Conservation (phyloP, 2,329 filamentous ascomycete species). For the Hypoxylon sp. region DNA sequence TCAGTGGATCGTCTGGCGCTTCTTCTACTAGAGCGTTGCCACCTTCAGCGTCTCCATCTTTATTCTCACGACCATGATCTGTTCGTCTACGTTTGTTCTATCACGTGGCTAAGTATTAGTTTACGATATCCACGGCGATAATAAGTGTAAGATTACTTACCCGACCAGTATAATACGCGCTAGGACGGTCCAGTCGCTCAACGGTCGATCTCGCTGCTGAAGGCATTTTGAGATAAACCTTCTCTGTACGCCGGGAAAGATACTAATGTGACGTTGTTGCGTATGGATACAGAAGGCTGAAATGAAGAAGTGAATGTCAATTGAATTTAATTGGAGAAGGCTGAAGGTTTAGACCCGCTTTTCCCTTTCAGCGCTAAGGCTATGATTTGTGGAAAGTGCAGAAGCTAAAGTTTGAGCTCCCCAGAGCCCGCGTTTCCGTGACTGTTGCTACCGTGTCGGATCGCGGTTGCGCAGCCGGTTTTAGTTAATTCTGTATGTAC, state of each 20-base stretch:
- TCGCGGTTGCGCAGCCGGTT: slow-evolving; percentile 33
- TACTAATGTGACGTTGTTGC: slow-evolving; percentile 5
- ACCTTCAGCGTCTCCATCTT: slow-evolving; percentile 69
- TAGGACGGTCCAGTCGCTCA: slow-evolving; percentile 92
- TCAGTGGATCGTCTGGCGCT: slow-evolving; percentile 80
- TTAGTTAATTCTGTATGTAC: slow-evolving; percentile 18
- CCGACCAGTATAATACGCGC: slow-evolving; percentile 90
- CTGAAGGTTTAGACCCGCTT: slow-evolving; percentile 31
- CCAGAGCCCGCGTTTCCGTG: slow-evolving; percentile 14
- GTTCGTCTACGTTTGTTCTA: slow-evolving; percentile 81
- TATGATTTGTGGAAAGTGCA: slow-evolving; percentile 25
- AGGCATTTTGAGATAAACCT: slow-evolving; percentile 20
- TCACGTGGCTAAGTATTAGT: slow-evolving; percentile 34
- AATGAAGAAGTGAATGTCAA: slow-evolving; percentile 17
- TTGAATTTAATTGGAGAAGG: slow-evolving; percentile 30
- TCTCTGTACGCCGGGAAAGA: slow-evolving; percentile 6
- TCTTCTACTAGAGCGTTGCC: slow-evolving; percentile 64
- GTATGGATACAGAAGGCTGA: slow-evolving; percentile 32
- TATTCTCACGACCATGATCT: slow-evolving; percentile 65
- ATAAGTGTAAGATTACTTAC: slow-evolving; percentile 64
- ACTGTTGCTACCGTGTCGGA: slow-evolving; percentile 28
- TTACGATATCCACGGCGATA: slow-evolving; percentile 20
- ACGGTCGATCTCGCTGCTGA: slow-evolving; percentile 76
- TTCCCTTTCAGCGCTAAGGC: slow-evolving; percentile 4
- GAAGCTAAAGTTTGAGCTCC: slow-evolving; percentile 17